Base-by-base conservation (phyloP, 164 flowering plant species). In the Macadamia tetraphylla region DNA sequence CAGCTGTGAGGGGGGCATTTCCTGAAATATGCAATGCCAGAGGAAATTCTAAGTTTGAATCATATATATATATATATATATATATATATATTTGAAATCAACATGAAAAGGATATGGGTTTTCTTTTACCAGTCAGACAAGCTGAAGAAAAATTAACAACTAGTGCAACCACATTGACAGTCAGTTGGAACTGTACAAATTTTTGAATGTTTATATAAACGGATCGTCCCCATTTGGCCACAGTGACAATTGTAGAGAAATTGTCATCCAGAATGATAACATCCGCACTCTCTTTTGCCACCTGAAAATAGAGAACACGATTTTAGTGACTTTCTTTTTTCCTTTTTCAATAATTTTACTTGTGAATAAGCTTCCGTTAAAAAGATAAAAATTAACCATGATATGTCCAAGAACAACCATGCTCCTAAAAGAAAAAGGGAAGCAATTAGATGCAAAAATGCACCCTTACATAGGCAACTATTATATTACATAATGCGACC, bases 201-300 rank as follows among this genome's bases (percentile, higher is more conserved):
- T 92, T 92, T 67, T 92, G 96, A 66, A 93, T 93, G 78, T 93
- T 93, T 17, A 88, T 78, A 66, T 93, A 91, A 13, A 93, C 95
- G 0, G 95, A 93, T 61, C 97, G 94, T 35, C 98, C 98, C 98
- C 98, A 93, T 79, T 86, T 93, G 67, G 92, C 94, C 57, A 93
- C 98, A 29, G 91, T 89, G n/a, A 82, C 96, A 62, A 93, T 93
- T 29, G 98, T 91, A 44, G 97, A 88, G 82, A 93, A 93, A 75
- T 93, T 93, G 63, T 93, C 97, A 72, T 92, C 98, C 62, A 92
- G 73, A 70, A 93, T 91, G 29, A 93, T 88, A 57, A 93, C 89
- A 85, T 93, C 98, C 35, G 98, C 97, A 81, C 98, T 91, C 86
- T 93, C 97, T 78, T 93, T 93, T 1, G 98, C 98, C 68, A 93